These are phyloP conservation scores for Vicia villosa DNA, from an alignment of 306 rosid species.

Conservation along the genomic window DNA sequence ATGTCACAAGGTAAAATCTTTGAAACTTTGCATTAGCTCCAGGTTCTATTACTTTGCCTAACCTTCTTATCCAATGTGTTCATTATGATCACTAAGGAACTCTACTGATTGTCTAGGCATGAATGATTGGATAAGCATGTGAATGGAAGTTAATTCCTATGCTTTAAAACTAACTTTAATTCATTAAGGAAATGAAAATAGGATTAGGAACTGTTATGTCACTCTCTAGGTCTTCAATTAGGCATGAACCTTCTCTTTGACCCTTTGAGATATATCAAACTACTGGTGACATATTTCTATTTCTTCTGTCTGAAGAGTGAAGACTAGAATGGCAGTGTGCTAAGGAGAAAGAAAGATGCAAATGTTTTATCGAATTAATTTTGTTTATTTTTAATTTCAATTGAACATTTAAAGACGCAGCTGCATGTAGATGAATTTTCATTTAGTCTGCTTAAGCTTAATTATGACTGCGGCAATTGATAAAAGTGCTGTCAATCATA, in stretches of 20 bases:
- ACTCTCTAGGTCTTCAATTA: slow-evolving; percentile 17
- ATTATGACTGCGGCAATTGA: neutral
- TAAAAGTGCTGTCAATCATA: no score
- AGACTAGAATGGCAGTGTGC: no score
- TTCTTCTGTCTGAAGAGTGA: slow-evolving; percentile 27
- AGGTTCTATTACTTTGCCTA: neutral
- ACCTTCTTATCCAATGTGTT: slow-evolving; percentile 13
- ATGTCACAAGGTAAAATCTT: slow-evolving; percentile 72
- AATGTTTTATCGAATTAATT: slow-evolving; percentile 18
- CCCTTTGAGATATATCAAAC: slow-evolving; percentile 11
- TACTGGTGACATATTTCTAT: neutral
- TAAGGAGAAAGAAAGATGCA: slow-evolving; percentile 25
- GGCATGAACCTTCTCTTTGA: neutral
- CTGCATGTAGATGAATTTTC: slow-evolving; percentile 5
- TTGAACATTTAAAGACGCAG: slow-evolving; percentile 23
- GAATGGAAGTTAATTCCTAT: slow-evolving; percentile 3
- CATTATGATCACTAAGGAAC: slow-evolving; percentile 13
- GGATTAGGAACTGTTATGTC: neutral
- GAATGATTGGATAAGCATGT: slow-evolving; percentile 21
- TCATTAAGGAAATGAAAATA: neutral
- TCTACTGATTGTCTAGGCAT: slow-evolving; percentile 6
- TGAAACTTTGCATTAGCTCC: slow-evolving; percentile 3
- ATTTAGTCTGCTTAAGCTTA: slow-evolving; percentile 27
- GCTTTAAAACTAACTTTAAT: slow-evolving; percentile 17
- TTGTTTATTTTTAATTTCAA: slow-evolving; percentile 5